Evolutionary conservation across 1,284 basidiomycete genomes (phyloP), one percentile per base, ranked within the genome.

Genomic region (Schizopora paradoxa): DNA sequence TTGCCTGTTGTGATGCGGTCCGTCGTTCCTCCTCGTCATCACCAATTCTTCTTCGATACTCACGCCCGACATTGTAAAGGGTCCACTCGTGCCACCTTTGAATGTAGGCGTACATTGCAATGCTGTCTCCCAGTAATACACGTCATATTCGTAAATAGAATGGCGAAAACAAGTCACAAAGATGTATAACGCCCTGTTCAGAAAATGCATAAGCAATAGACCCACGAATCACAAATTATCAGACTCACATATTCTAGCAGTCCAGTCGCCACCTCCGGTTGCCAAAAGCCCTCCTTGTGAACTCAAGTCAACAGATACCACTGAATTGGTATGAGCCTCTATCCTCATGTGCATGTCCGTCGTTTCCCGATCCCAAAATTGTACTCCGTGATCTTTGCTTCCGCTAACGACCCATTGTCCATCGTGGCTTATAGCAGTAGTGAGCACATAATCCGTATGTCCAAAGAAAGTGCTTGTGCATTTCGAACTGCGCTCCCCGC

Each of bases 261-360:
- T 79, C 70, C 84, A 87, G 64, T 95, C 91, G 10, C 91, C 91
- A 61, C 84, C 86, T 18, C 91, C 91, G 4, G 89, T 91, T 2
- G 89, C 91, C 34, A 94, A 67, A 38, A 87, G 69, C 35, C 79
- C 81, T 11, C 86, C 86, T 19, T 77, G 71, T 6, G 83, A 81
- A 54, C 82, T 86, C 35, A 92, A 67, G 58, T 90, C 86, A 58
- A 93, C 86, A 16, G 86, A 88, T 54, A 92, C 92, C 50, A 93
- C 90, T 80, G 85, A 86, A 61, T 93, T 93, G 66, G 91, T 92
- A 66, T 94, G 91, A 2, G 90, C 91, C 63, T 91, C 88, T 5
- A 95, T 67, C 70, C 90, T 83, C 54, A 89, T 81, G 59, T 92
- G 89, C 33, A 86, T 77, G 53, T 81, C 76, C 1, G 80, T 86